Conservation (phyloP, 768 basidiomycete species). For the Sarcomyxa edulis region DNA sequence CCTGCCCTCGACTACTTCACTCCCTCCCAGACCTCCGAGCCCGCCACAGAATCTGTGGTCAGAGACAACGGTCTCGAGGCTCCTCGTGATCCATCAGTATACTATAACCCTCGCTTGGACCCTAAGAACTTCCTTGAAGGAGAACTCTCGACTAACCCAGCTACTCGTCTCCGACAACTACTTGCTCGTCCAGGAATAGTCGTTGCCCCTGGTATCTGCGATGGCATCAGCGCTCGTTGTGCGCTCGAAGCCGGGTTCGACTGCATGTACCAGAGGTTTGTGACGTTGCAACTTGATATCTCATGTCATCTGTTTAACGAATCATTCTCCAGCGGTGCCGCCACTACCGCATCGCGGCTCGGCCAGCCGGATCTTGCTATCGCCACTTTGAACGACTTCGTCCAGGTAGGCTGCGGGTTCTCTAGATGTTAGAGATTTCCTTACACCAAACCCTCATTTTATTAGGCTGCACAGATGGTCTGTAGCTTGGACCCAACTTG, state of each 20-base stretch:
- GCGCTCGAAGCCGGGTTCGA: constrained; percentile 77
- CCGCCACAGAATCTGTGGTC: not conserved
- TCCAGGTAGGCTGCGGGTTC: constrained; percentile 32
- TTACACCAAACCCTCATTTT: constrained; percentile 29
- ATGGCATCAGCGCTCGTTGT: constrained; percentile 75
- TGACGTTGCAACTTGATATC: not conserved
- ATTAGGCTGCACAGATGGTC: constrained; percentile 63
- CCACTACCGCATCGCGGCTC: constrained; percentile 74
- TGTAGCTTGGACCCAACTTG: constrained; percentile 56
- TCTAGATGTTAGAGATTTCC: constrained; percentile 23
- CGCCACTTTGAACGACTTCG: constrained; percentile 74
- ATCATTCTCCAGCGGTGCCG: constrained; percentile 49
- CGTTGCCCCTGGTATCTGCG: constrained; percentile 77
- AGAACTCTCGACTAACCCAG: constrained; percentile 60
- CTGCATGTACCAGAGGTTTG: constrained; percentile 71
- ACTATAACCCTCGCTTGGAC: constrained; percentile 67
- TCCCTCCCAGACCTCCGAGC: not conserved
- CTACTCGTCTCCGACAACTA: constrained; percentile 69
- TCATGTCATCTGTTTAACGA: constrained; percentile 1
- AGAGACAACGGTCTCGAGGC: not conserved
- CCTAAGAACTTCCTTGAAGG: constrained; percentile 66
- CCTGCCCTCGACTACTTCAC: constrained; percentile 6
- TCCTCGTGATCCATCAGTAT: constrained; percentile 21
- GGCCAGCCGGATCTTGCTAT: constrained; percentile 79
- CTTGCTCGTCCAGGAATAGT: constrained; percentile 71